Evolutionary conservation across 306 rosid species (phyloP).

Genomic region (Mimosa pudica): DNA sequence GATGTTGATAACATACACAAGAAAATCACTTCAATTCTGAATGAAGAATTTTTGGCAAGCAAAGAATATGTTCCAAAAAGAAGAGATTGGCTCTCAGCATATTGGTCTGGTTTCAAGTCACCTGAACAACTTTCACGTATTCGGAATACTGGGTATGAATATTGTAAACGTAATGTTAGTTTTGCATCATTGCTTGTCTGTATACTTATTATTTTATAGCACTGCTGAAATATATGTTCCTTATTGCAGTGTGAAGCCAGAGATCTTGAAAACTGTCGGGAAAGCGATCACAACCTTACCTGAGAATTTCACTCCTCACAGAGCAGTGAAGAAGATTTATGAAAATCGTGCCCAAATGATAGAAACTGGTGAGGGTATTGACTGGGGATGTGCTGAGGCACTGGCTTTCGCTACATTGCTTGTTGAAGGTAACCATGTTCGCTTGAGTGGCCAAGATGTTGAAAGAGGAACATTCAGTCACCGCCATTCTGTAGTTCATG

Average conservation of each 20-base stretch:
- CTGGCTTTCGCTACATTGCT: conserved; percentile 94
- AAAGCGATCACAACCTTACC: conserved; percentile 86
- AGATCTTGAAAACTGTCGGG: conserved; percentile 88
- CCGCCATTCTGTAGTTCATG: conserved; percentile 89
- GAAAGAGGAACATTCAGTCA: conserved; percentile 99
- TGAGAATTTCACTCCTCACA: conserved; percentile 80
- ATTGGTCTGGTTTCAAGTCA: conserved; percentile 95
- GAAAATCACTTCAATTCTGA: conserved; percentile 74
- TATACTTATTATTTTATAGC: conserved; percentile 8
- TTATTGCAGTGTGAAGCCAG: conserved; percentile 79
- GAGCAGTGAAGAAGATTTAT: conserved; percentile 88
- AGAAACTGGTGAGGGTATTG: conserved; percentile 92
- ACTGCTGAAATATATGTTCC: conserved; percentile 31
- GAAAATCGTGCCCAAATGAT: conserved; percentile 89
- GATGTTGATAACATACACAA: conserved; percentile 69
- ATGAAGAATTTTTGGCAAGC: conserved; percentile 87
- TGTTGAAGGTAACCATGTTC: conserved; percentile 93
- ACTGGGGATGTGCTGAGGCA: conserved; percentile 95
- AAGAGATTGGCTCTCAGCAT: conserved; percentile 98
- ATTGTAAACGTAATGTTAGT: conserved; percentile 12
- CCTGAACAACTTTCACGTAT: conserved; percentile 95
- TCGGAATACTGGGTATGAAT: conserved; percentile 83
- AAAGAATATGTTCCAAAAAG: conserved; percentile 87
- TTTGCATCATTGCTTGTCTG: not conserved
- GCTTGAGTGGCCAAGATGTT: conserved; percentile 96